These are phyloP conservation scores for Microsporum ferrugineum DNA, from an alignment of 2,329 filamentous ascomycete genomes.

Conservation along the genomic window DNA sequence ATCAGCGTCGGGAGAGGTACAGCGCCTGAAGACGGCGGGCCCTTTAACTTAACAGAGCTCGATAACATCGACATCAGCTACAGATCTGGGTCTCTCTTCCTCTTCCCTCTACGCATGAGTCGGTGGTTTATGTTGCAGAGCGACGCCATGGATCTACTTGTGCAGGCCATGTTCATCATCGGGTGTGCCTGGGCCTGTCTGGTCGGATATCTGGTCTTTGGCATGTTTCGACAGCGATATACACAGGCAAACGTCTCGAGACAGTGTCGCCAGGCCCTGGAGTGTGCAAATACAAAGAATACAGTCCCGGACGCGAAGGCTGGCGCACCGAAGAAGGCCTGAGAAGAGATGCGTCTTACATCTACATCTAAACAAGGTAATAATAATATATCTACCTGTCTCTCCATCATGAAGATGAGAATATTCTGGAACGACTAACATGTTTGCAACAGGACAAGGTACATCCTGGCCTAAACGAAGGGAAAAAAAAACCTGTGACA, in stretches of 20 bases:
- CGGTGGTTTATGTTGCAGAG: not conserved
- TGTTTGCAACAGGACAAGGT: not conserved
- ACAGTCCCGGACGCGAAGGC: constrained; percentile 9
- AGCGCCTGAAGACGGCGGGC: not conserved
- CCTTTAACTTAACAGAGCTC: too few relatives aligned
- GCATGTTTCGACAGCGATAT: constrained; percentile 15
- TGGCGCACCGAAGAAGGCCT: constrained; percentile 13
- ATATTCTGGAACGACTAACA: not conserved
- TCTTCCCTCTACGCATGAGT: not conserved
- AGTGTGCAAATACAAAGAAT: not conserved
- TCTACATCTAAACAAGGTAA: not conserved
- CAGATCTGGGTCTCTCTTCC: too few relatives aligned
- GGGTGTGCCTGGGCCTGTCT: constrained; percentile 14
- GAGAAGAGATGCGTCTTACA: not conserved
- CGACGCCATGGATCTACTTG: constrained; percentile 12
- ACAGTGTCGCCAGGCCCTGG: constrained; percentile 1
- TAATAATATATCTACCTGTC: not conserved
- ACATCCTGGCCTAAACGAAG: not conserved
- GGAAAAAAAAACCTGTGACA: not conserved
- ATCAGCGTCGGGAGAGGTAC: not conserved
- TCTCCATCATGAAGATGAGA: not conserved
- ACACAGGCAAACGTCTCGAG: constrained; percentile 6
- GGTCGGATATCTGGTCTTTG: constrained; percentile 15
- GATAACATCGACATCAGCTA: too few relatives aligned
- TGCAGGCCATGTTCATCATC: constrained; percentile 14